These are phyloP conservation scores for Epichloe coenophiala DNA, from an alignment of 2,329 filamentous ascomycete species.

Conservation along the genomic window DNA sequence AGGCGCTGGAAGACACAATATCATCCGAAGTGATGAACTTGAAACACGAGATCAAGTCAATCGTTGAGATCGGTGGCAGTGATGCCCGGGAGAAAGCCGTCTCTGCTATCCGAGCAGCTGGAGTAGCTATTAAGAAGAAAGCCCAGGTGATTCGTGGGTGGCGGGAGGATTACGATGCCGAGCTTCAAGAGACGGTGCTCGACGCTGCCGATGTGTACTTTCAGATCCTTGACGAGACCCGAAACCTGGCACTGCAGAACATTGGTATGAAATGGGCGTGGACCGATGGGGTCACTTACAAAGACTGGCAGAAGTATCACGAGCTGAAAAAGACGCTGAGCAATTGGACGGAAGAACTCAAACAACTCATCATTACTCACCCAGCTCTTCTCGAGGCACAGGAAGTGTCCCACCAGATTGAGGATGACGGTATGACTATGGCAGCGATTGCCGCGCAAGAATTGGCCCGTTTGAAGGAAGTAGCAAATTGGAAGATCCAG, in stretches of 20 bases:
- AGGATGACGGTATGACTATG: conserved; percentile 67
- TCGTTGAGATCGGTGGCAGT: conserved; percentile 37
- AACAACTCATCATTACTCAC: conserved; percentile 61
- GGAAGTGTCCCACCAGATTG: conserved; percentile 51
- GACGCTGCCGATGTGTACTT: conserved; percentile 69
- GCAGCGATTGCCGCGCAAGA: conserved; percentile 71
- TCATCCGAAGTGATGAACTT: conserved; percentile 49
- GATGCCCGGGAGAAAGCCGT: conserved; percentile 30
- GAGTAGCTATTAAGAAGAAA: conserved; percentile 59
- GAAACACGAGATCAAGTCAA: conserved; percentile 50
- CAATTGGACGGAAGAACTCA: conserved; percentile 73
- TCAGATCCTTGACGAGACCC: conserved; percentile 67
- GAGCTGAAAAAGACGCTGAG: conserved; percentile 70
- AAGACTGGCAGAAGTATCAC: conserved; percentile 94
- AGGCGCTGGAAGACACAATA: conserved; percentile 55
- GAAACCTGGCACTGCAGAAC: conserved; percentile 74
- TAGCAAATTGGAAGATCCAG: conserved; percentile 70
- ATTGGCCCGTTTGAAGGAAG: conserved; percentile 66
- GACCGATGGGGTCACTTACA: conserved; percentile 91
- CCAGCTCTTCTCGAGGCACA: conserved; percentile 56
- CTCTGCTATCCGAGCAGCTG: conserved; percentile 48
- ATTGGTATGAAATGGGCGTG: conserved; percentile 92
- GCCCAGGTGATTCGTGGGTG: conserved; percentile 67
- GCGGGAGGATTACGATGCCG: conserved; percentile 57
- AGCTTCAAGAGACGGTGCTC: conserved; percentile 55